Base-by-base conservation (phyloP, 78 protist genomes). In the Guillardia theta region DNA sequence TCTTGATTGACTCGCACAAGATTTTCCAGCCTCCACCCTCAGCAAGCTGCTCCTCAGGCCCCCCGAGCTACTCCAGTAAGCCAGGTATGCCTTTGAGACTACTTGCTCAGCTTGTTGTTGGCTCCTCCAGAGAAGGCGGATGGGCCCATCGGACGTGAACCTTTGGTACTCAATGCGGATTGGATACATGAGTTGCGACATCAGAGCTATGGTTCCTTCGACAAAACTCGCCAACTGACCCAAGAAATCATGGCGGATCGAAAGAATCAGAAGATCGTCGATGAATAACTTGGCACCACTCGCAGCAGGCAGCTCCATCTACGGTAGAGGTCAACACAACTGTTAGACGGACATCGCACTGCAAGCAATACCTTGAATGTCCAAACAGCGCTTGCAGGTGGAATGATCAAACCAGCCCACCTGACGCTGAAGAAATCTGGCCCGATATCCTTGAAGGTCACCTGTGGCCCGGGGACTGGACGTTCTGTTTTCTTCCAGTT, bases 191-290 rank as follows among this genome's bases (percentile, higher is more conserved):
- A 43, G 9, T 36, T 48, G 76, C 44, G 4, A 0, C 93, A 88
- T 88, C 46, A 88, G 33, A n/a, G 93, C 93, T 8, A 88, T 48
- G 54, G 93, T 88, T n/a, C 93, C 93, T 1, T 88, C 93, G 70
- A 48, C 54, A 33, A 8, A 6, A 33, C 41, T 0, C 10, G 76
- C 21, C 22, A 39, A 12, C 30, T 8, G 18, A 8, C 3, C 0
- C 3, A 19, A 12, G 1, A 27, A 12, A 36, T 48, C 64, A n/a
- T n/a, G n/a, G n/a, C n/a, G n/a, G n/a, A n/a, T n/a, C n/a, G n/a
- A n/a, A 8, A 48, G 39, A 43, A 88, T 48, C 46, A 88, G 5
- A n/a, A 88, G 37, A 22, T 19, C 93, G 64, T 88, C 30, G 76
- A 88, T 27, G 46, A 1, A 48, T 41, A 88, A 5, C 93, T 88